A percentile compares a stretch with the other conserved stretches of the same genome.
Evolutionary conservation across 192 early-diverging fungal species (phyloP).

Genomic region (Umbelopsis sp.): DNA sequence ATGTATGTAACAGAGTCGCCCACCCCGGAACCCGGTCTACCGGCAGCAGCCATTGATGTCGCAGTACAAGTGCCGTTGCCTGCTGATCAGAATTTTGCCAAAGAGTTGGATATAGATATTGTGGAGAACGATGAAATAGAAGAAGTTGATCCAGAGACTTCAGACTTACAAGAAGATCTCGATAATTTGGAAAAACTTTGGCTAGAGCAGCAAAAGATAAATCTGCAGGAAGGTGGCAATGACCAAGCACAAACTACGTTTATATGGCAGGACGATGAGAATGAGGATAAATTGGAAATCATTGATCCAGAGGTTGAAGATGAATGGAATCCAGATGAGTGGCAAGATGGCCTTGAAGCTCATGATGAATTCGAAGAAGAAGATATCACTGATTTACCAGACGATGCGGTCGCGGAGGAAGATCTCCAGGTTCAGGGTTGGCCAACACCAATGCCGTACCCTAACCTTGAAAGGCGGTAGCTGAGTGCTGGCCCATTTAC

Average conservation of each 20-base stretch:
- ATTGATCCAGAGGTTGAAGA: not conserved
- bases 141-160: not conserved
- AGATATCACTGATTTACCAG: not conserved
- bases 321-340: not conserved
- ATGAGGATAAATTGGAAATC: not conserved
- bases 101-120: not conserved
- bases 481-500: too few relatives aligned
- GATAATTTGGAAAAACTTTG: constrained; percentile 17
- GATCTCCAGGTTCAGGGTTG: not conserved
- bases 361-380: not conserved
- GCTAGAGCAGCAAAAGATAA: not conserved
- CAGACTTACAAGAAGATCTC: constrained; percentile 6
- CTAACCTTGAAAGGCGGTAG: not conserved
- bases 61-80: not conserved
- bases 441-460: not conserved
- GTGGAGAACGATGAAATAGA: not conserved
- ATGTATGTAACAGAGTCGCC: not conserved
- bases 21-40: not conserved
- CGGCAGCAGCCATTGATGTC: not conserved
- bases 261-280: not conserved
- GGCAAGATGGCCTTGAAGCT: constrained; percentile 2
- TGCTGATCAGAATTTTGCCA: not conserved
- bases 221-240: not conserved
- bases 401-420: not conserved
- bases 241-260: not conserved